phyloP scores from a whole-genome alignment of 1,139 yeast species.

The Citeromyces siamensis region DNA sequence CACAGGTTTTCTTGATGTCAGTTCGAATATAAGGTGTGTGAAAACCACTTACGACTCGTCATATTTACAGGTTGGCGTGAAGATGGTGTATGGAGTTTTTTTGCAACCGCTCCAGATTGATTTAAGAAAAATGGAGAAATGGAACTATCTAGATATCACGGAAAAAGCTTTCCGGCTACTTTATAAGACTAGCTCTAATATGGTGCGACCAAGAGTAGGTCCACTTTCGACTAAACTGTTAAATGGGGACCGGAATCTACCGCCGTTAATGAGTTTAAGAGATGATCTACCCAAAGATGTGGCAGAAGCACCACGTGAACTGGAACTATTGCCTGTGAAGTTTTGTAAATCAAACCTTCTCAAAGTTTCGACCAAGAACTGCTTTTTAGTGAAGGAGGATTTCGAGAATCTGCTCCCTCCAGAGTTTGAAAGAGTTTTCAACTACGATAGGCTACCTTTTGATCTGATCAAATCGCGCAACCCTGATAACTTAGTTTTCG shows the following conservation, averaged over 20 bases:
- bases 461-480: slow-evolving; percentile 34
- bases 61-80: background rate
- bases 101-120: background rate
- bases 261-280: background rate
- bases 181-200: background rate
- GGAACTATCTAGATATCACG: background rate
- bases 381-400: slow-evolving; percentile 26
- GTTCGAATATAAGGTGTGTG: too few species aligned
- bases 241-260: background rate
- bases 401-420: slow-evolving; percentile 15
- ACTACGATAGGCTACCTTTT: slow-evolving; percentile 11
- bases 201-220: background rate
- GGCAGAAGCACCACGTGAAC: background rate
- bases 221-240: background rate
- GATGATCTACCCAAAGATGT: background rate
- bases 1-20: too few species aligned
- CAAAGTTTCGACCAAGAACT: slow-evolving; percentile 23
- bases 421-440: slow-evolving; percentile 1
- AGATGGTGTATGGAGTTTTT: background rate
- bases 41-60: slow-evolving; percentile 1
- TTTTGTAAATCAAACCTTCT: slow-evolving; percentile 17
- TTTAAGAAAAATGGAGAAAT: background rate
- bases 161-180: slow-evolving; percentile 1
- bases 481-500: slow-evolving; percentile 28
- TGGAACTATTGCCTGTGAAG: background rate